Base-by-base conservation (phyloP, 2,329 filamentous ascomycete species). In the Exophiala dermatitidis region DNA sequence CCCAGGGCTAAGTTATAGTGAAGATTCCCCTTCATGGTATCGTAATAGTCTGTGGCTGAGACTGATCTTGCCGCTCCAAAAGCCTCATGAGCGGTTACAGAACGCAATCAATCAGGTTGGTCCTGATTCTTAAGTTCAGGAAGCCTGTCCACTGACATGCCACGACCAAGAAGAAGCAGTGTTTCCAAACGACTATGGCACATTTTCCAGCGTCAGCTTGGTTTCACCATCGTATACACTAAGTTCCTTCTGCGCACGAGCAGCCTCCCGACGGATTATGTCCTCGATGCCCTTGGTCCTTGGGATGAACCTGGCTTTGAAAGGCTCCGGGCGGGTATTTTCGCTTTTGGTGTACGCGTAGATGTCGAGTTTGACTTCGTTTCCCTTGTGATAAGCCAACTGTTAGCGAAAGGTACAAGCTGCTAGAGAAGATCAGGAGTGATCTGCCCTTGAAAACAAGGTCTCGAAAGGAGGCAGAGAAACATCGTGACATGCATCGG, bases 141-240 rank as follows among this genome's bases (percentile, higher is more conserved):
- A 19, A 19, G 19, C 19, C 19, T 19, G 19, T 19, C 19, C 19
- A 19, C 19, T 19, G 19, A 19, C 19, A 19, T 19, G 19, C 19
- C 19, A 19, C 19, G 19, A 19, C 19, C 19, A 19, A 19, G 19
- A 2, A 19, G 19, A 19, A 19, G 19, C 19, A 19, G 19, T 19
- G 19, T 19, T 42, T 45, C 28, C 42, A 28, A 28, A 28, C 3
- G 8, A 29, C 41, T 45, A 49, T 8, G 31, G 31, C n/a, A 56
- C 50, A 53, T 53, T 50, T 31, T 54, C 57, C 50, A 59, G 37
- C 4, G 48, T 59, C 43, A 59, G 41, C 30, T 32, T 54, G 3
- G 56, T 56, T 37, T 59, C 56, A 34, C 56, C 56, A 19, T 59
- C 56, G 46, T 51, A 59, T 3, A 40, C 50, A 38, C 42, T 37